Conservation (phyloP, 2,329 filamentous ascomycete genomes). For the Chrysoporthe cubensis region DNA sequence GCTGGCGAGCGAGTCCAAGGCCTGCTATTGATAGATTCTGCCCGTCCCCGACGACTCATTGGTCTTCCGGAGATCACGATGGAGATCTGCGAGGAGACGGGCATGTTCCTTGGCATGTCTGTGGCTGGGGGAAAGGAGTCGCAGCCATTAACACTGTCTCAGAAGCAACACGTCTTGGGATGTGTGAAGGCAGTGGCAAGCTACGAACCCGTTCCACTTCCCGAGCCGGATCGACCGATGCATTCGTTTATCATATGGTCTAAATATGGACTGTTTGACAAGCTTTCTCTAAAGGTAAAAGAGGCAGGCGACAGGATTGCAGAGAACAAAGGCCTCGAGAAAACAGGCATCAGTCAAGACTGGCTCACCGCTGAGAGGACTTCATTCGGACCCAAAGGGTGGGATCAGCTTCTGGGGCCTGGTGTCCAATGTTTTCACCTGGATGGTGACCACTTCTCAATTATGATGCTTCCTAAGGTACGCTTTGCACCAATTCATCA, state of each 20-base stretch:
- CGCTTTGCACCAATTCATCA: background rate
- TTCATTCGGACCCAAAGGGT: constrained; percentile 10
- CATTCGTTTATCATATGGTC: no score
- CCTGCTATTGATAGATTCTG: constrained; percentile 1
- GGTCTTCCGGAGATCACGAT: constrained; percentile 6
- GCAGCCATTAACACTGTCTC: background rate
- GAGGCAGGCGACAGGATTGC: no score
- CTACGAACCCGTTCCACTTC: no score
- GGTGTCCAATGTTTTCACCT: constrained; percentile 6
- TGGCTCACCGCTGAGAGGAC: constrained; percentile 16
- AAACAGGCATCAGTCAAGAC: no score
- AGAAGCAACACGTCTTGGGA: constrained; percentile 10
- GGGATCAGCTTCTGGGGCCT: constrained; percentile 12
- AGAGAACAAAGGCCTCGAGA: no score
- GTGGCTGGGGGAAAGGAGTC: background rate
- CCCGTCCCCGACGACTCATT: constrained; percentile 7
- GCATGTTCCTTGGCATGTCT: constrained; percentile 9
- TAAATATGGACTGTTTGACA: no score
- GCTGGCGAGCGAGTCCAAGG: background rate
- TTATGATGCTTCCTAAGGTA: constrained; percentile 14
- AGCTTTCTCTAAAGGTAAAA: no score
- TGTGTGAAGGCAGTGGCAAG: constrained; percentile 1
- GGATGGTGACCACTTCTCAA: constrained; percentile 14
- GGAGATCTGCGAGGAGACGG: constrained; percentile 10
- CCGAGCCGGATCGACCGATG: no score